Percentiles rank a stretch among this genome's conserved stretches.
Conservation (phyloP, 805 yeast genomes). For the Maudiozyma barnettii region DNA sequence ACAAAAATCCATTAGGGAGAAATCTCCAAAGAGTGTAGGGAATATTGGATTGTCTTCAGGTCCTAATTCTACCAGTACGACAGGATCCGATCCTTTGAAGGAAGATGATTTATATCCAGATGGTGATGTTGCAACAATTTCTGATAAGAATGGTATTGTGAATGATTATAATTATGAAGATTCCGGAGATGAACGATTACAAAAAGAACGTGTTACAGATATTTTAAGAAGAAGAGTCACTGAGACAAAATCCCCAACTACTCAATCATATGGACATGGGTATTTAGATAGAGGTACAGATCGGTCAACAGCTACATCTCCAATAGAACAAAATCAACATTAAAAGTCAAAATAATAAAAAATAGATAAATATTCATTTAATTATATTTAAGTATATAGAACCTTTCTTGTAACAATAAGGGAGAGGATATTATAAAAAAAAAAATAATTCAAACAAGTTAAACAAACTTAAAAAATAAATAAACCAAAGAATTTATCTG, state of each 20-base stretch:
- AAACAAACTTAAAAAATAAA: too few relatives aligned
- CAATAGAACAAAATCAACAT: too few relatives aligned
- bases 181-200: slow-evolving; percentile 5
- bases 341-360: neutral
- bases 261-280: neutral
- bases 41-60: neutral
- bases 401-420: too few relatives aligned
- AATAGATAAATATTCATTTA: neutral
- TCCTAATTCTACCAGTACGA: too few relatives aligned
- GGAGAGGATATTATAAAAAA: too few relatives aligned
- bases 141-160: neutral
- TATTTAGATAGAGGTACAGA: neutral
- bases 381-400: neutral
- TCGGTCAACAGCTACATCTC: neutral
- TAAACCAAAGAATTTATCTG: too few relatives aligned
- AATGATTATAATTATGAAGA: neutral
- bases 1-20: neutral
- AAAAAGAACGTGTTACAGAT: slow-evolving; percentile 18
- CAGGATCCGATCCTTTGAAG: too few relatives aligned
- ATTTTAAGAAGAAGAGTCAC: slow-evolving; percentile 18
- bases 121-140: neutral
- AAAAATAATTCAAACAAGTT: too few relatives aligned
- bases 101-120: neutral
- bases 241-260: neutral
- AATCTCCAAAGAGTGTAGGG: neutral